Percentiles rank a stretch among this genome's conserved stretches.
phyloP scores from a whole-genome alignment of 495 filamentous ascomycete genomes.

The Podospora pseudoanserina region DNA sequence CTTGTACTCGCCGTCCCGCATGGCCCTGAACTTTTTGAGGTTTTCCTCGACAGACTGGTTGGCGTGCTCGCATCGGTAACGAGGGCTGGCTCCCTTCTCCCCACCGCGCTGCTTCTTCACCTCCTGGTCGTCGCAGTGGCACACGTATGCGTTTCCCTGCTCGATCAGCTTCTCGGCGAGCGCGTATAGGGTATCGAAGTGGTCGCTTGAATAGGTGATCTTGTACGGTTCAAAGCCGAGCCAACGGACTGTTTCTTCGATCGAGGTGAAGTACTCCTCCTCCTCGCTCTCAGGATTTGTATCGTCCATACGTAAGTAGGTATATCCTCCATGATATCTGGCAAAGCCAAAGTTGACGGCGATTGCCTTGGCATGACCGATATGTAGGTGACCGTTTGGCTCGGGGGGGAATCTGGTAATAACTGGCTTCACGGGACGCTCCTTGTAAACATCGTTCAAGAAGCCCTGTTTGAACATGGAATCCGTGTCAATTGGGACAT shows the following conservation, averaged over 20 bases:
- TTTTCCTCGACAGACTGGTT: constrained; percentile 71
- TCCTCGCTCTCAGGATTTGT: constrained; percentile 84
- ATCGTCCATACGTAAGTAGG: constrained; percentile 68
- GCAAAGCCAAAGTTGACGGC: constrained; percentile 96
- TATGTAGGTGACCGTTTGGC: constrained; percentile 78
- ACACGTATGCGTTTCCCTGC: constrained; percentile 70
- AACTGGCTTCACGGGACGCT: constrained; percentile 62
- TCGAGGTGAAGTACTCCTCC: constrained; percentile 72
- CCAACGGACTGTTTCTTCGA: constrained; percentile 76
- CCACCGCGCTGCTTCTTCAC: constrained; percentile 84
- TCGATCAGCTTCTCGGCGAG: constrained; percentile 83
- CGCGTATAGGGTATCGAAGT: constrained; percentile 85
- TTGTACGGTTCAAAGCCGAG: constrained; percentile 73
- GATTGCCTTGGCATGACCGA: constrained; percentile 90
- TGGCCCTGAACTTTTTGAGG: constrained; percentile 76
- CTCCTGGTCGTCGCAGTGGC: constrained; percentile 56
- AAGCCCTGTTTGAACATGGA: constrained; percentile 84
- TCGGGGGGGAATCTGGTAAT: constrained; percentile 90
- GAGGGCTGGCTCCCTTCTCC: constrained; percentile 58
- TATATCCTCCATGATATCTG: constrained; percentile 71
- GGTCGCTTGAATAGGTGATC: constrained; percentile 75
- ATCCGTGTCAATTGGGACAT: constrained; percentile 55
- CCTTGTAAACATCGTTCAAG: constrained; percentile 73
- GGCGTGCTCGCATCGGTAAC: constrained; percentile 77
- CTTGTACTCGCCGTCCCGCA: constrained; percentile 88